Evolutionary conservation across 495 filamentous ascomycete genomes (phyloP).

Genomic region (Cercophora newfieldiana): DNA sequence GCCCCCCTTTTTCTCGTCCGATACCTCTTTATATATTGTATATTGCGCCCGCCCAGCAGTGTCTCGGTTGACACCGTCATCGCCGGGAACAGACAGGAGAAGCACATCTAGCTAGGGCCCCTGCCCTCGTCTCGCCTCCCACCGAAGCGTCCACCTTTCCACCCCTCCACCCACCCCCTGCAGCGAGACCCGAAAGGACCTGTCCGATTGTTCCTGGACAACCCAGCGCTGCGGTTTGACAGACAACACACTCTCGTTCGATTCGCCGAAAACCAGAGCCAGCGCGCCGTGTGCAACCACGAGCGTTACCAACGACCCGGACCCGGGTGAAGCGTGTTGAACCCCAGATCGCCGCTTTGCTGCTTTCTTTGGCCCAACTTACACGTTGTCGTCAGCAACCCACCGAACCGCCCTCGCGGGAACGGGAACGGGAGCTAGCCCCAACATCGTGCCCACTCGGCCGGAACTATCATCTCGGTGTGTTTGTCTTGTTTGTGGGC

Average conservation of each 20-base stretch:
- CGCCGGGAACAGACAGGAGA: neutral
- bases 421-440: neutral
- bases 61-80: neutral
- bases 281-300: constrained; percentile 16
- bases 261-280: constrained; percentile 8
- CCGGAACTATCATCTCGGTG: neutral
- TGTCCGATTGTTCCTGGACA: neutral
- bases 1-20: neutral
- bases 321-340: constrained; percentile 16
- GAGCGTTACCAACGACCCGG: constrained; percentile 20
- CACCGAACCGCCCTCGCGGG: neutral
- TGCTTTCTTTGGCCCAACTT: neutral
- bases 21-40: neutral
- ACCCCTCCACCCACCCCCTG: constrained; percentile 14
- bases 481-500: constrained; percentile 11
- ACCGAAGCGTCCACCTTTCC: neutral
- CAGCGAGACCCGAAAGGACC: constrained; percentile 10
- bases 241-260: constrained; percentile 12
- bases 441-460: neutral
- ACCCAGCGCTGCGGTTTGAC: constrained; percentile 27
- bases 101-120: neutral
- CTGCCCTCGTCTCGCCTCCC: neutral
- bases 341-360: constrained; percentile 1
- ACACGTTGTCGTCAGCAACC: constrained; percentile 4
- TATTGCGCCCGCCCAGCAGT: neutral